Conservation (phyloP, 257 asterid species). For the Fraxinus americana region DNA sequence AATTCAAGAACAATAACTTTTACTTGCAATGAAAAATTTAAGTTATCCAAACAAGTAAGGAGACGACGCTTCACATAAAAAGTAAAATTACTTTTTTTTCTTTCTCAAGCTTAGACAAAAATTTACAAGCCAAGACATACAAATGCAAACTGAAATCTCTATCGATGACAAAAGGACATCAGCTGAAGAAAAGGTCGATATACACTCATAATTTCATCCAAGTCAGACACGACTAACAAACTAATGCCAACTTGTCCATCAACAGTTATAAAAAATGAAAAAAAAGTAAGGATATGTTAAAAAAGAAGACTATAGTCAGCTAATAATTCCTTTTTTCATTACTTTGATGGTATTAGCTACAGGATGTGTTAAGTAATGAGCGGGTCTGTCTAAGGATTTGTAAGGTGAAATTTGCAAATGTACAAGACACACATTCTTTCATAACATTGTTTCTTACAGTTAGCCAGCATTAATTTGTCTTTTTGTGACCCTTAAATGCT, state of each 20-base stretch:
- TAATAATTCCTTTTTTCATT: neutral
- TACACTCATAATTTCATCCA: neutral
- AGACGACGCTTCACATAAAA: no score
- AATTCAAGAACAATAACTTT: no score
- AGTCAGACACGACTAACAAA: neutral
- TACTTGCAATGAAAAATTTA: no score
- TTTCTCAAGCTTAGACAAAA: neutral
- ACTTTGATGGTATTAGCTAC: neutral
- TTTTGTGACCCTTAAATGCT: neutral
- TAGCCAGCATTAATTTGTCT: neutral
- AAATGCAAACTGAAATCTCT: neutral
- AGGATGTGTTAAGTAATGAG: neutral
- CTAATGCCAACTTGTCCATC: neutral
- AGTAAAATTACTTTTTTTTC: no score
- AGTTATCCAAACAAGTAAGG: neutral
- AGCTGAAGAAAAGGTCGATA: neutral
- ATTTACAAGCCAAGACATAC: slow-evolving; percentile 13
- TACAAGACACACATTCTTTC: neutral
- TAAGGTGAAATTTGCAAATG: neutral
- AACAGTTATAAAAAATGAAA: neutral
- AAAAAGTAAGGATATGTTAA: neutral
- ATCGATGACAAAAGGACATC: neutral
- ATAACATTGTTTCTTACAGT: neutral
- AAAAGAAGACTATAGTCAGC: neutral
- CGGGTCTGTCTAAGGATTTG: neutral